These are phyloP conservation scores for Stentor roeselii DNA, from an alignment of 73 alveolate species.

Conservation along the genomic window DNA sequence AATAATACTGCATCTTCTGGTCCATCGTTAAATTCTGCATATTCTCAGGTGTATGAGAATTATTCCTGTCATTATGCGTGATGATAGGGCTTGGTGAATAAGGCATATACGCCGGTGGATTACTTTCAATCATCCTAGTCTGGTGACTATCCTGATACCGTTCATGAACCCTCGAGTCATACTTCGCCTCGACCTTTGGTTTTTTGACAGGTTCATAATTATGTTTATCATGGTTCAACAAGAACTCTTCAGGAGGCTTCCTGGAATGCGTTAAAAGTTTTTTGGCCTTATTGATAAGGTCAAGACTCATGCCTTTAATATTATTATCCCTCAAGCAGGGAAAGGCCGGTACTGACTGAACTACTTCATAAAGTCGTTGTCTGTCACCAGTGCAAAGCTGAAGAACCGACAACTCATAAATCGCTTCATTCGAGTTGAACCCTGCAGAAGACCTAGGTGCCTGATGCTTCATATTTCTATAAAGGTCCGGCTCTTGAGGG, in stretches of 20 bases:
- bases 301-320: constrained; percentile 18
- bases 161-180: not conserved
- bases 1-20: constrained; percentile 20
- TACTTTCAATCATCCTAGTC: not conserved
- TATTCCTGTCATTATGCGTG: constrained; percentile 17
- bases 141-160: constrained; percentile 6
- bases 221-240: constrained; percentile 4
- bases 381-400: constrained; percentile 11
- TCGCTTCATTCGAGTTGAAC: not conserved
- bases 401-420: constrained; percentile 15
- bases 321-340: not conserved
- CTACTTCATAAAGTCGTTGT: constrained; percentile 11
- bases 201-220: not conserved
- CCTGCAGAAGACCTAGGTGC: not conserved
- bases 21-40: constrained; percentile 17
- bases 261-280: not conserved
- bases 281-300: constrained; percentile 10
- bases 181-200: constrained; percentile 4
- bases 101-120: constrained; percentile 26
- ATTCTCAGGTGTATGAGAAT: not conserved
- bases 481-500: constrained; percentile 14
- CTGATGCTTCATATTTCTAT: constrained; percentile 7
- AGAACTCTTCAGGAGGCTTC: not conserved
- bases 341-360: constrained; percentile 4
- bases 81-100: not conserved